Evolutionary conservation across 2,329 filamentous ascomycete genomes (phyloP).

Genomic region (Xylariaceae sp.): DNA sequence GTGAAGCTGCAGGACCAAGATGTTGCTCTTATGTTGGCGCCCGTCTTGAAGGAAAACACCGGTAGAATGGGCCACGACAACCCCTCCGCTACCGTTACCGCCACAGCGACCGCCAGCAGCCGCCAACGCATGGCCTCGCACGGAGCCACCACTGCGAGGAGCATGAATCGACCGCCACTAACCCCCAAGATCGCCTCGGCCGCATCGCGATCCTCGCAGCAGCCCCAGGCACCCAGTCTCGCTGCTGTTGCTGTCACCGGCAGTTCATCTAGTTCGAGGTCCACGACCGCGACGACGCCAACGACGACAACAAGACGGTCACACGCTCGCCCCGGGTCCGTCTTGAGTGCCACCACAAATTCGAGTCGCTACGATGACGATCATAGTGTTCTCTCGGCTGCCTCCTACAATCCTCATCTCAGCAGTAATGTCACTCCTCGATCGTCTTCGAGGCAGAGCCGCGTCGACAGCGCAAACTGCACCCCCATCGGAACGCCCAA

Average conservation of each 20-base stretch:
- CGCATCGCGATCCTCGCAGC: constrained; percentile 11
- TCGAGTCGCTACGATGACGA: constrained; percentile 45
- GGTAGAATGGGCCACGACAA: constrained; percentile 37
- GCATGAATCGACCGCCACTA: constrained; percentile 43
- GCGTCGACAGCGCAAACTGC: constrained; percentile 61
- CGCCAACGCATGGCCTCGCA: constrained; percentile 65
- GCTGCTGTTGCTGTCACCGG: constrained; percentile 1
- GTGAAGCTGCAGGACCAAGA: constrained; percentile 36
- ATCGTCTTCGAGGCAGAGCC: constrained; percentile 65
- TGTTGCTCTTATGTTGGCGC: constrained; percentile 32
- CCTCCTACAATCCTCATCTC: constrained; percentile 52
- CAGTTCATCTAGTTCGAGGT: constrained; percentile 16
- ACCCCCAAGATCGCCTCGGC: constrained; percentile 50
- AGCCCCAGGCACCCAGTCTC: constrained; percentile 26
- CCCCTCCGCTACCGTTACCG: constrained; percentile 34
- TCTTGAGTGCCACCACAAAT: constrained; percentile 27
- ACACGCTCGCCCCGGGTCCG: constrained; percentile 27
- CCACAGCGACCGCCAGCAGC: constrained; percentile 44
- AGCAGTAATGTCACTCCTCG: constrained; percentile 71
- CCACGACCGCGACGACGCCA: constrained; percentile 16
- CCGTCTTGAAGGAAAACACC: constrained; percentile 28
- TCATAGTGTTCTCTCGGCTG: constrained; percentile 32
- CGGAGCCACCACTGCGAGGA: constrained; percentile 55
- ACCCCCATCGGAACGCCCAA: constrained; percentile 61
- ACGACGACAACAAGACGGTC: constrained; percentile 37